phyloP scores from a whole-genome alignment of 2,329 filamentous ascomycete species.

The Trichoderma cornu-damae region DNA sequence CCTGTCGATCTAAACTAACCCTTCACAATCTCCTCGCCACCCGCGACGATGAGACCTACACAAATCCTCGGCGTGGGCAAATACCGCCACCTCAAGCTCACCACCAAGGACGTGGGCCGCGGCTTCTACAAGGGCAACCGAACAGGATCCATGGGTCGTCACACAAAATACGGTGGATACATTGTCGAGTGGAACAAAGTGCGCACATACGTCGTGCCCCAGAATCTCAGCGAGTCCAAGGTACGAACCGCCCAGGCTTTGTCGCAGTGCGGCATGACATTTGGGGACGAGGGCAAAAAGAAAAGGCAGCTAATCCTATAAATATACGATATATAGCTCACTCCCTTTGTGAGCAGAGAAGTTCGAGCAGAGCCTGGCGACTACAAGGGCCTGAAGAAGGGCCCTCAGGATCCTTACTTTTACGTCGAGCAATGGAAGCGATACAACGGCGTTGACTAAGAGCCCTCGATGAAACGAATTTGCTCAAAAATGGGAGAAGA shows the following conservation, averaged over 20 bases:
- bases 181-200: slow-evolving; percentile 81
- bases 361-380: slow-evolving; percentile 50
- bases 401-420: slow-evolving; percentile 55
- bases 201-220: slow-evolving; percentile 80
- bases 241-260: slow-evolving; percentile 43
- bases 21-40: background rate
- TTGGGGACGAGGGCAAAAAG: background rate
- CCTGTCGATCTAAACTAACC: too few species aligned
- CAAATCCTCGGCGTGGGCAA: slow-evolving; percentile 59
- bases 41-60: slow-evolving; percentile 59
- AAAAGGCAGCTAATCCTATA: background rate
- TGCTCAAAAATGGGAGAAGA: background rate
- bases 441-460: slow-evolving; percentile 58
- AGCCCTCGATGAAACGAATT: background rate
- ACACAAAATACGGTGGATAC: slow-evolving; percentile 81
- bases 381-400: slow-evolving; percentile 48
- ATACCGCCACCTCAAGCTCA: slow-evolving; percentile 72
- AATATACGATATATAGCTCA: slow-evolving; percentile 58
- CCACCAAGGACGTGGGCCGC: slow-evolving; percentile 86
- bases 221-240: slow-evolving; percentile 63
- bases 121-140: slow-evolving; percentile 97
- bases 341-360: slow-evolving; percentile 67
- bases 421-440: slow-evolving; percentile 64
- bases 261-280: background rate
- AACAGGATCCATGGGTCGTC: slow-evolving; percentile 77